phyloP scores from a whole-genome alignment of 805 yeast genomes.

The Sungouiella blattae region DNA sequence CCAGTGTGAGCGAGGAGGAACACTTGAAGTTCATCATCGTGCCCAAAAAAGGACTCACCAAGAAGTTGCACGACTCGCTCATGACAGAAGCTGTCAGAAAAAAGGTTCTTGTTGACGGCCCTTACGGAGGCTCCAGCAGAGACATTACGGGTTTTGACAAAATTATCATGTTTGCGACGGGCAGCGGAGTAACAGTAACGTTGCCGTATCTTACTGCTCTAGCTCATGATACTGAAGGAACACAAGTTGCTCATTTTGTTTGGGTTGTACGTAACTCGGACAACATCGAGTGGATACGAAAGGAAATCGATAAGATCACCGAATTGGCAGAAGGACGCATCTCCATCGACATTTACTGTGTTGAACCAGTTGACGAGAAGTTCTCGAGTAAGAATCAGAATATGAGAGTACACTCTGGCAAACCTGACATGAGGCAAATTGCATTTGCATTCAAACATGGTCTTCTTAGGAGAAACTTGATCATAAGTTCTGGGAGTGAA shows the following conservation, averaged over 20 bases:
- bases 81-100: constrained; percentile 24
- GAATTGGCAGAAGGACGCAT: neutral
- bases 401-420: neutral
- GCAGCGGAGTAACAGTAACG: constrained; percentile 52
- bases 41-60: constrained; percentile 48
- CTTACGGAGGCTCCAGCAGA: constrained; percentile 53
- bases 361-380: neutral
- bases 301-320: constrained; percentile 25
- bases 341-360: constrained; percentile 1
- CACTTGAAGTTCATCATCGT: constrained; percentile 35
- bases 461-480: constrained; percentile 2
- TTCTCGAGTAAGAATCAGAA: neutral
- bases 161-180: constrained; percentile 41
- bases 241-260: constrained; percentile 29
- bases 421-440: constrained; percentile 1
- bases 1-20: constrained; percentile 25
- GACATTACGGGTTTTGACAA: constrained; percentile 44
- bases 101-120: constrained; percentile 49
- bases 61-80: constrained; percentile 24
- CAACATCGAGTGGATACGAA: constrained; percentile 37
- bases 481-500: constrained; percentile 4
- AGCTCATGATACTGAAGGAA: constrained; percentile 9
- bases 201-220: constrained; percentile 39
- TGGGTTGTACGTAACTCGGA: constrained; percentile 41
- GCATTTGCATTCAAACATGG: neutral